These are phyloP conservation scores for Panicum miliaceum DNA, from an alignment of 176 grass and related monocot species.

Conservation along the genomic window DNA sequence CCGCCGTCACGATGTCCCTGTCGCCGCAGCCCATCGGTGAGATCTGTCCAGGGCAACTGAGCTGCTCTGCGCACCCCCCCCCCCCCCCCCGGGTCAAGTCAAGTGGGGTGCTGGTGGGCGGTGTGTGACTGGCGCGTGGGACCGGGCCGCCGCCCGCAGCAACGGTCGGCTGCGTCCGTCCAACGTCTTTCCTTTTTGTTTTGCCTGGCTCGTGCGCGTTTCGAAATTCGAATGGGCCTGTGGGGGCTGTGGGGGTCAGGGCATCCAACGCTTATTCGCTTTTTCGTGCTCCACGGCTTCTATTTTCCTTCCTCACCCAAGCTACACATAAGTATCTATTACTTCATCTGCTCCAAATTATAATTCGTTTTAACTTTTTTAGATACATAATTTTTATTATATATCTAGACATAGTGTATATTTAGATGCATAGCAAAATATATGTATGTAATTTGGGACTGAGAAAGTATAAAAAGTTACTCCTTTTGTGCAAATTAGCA, in stretches of 20 bases:
- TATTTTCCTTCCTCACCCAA: no score
- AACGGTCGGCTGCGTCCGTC: constrained; percentile 39
- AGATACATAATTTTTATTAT: no score
- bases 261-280: background rate
- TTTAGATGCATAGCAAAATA: no score
- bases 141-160: background rate
- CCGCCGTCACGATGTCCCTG: constrained; percentile 8
- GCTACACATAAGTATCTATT: no score
- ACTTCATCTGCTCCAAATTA: no score
- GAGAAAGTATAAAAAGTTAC: no score
- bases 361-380: no score
- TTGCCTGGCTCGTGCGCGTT: background rate
- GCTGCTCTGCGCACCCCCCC: background rate
- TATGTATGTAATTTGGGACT: no score
- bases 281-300: no score
- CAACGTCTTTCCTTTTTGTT: constrained; percentile 7
- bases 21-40: constrained; percentile 31
- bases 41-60: constrained; percentile 25
- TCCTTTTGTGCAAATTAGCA: no score
- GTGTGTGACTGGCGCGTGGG: constrained; percentile 21
- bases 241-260: background rate
- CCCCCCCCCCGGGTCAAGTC: background rate
- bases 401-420: no score
- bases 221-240: constrained; percentile 46
- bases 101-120: constrained; percentile 11